These are phyloP conservation scores for Suillus paluster DNA, from an alignment of 768 basidiomycete genomes.

Conservation along the genomic window DNA sequence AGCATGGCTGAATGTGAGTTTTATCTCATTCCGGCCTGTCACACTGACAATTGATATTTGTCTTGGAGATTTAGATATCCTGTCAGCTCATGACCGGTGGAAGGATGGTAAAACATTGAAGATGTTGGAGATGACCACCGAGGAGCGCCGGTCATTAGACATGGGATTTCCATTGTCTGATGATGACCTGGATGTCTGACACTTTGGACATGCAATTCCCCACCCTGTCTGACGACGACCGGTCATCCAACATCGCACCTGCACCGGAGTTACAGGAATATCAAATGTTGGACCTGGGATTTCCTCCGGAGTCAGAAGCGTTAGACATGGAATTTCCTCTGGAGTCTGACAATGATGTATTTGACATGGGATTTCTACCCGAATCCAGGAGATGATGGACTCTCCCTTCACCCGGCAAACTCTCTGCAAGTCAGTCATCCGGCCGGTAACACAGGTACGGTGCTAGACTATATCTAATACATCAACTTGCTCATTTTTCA, in stretches of 20 bases:
- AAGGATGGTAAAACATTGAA: neutral
- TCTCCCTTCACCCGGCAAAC: no score
- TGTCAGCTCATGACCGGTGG: neutral
- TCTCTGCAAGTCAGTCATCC: no score
- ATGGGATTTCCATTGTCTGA: neutral
- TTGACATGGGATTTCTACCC: neutral
- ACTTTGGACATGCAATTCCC: neutral
- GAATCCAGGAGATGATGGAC: no score
- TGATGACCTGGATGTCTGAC: neutral
- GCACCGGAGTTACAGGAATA: no score
- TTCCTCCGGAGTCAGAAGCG: no score
- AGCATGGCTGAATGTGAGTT: neutral
- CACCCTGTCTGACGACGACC: neutral
- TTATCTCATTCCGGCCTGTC: neutral
- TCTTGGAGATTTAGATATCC: neutral
- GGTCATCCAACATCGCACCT: neutral
- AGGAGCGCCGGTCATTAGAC: neutral
- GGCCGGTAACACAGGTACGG: no score
- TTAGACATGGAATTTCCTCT: neutral
- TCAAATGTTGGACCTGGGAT: neutral
- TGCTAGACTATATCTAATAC: no score
- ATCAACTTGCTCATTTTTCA: no score
- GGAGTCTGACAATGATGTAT: neutral
- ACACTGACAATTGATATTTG: neutral
- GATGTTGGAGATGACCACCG: neutral